Conservation (phyloP, 2,329 filamentous ascomycete genomes). For the Clonostachys rosea region DNA sequence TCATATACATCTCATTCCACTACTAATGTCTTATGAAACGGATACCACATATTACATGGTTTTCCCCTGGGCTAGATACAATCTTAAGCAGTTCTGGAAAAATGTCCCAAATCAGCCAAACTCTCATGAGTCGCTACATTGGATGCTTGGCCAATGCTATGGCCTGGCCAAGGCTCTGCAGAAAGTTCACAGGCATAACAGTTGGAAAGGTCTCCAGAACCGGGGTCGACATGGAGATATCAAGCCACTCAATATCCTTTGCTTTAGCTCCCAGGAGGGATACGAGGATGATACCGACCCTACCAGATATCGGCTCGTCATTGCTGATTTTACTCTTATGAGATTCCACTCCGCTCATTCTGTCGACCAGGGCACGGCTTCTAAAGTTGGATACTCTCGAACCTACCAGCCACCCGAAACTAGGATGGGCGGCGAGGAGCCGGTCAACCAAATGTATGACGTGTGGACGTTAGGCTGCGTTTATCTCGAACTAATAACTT, state of each 20-base stretch:
- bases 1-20: neutral
- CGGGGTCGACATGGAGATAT: neutral
- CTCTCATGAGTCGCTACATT: neutral
- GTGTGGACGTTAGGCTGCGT: neutral
- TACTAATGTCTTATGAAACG: neutral
- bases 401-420: neutral
- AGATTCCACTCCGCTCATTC: neutral
- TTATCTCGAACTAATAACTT: neutral
- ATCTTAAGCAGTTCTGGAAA: neutral
- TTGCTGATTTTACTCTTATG: neutral
- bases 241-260: neutral
- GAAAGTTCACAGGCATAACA: neutral
- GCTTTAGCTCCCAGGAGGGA: neutral
- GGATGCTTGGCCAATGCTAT: neutral
- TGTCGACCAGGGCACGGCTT: neutral
- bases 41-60: neutral
- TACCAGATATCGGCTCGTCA: neutral
- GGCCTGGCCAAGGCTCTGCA: neutral
- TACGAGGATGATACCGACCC: neutral
- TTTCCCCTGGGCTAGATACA: neutral
- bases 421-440: neutral
- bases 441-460: neutral
- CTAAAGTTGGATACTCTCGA: neutral
- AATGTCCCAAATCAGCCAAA: neutral
- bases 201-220: neutral